These are phyloP conservation scores for Balansia obtecta DNA, from an alignment of 2,329 filamentous ascomycete genomes.

Conservation along the genomic window DNA sequence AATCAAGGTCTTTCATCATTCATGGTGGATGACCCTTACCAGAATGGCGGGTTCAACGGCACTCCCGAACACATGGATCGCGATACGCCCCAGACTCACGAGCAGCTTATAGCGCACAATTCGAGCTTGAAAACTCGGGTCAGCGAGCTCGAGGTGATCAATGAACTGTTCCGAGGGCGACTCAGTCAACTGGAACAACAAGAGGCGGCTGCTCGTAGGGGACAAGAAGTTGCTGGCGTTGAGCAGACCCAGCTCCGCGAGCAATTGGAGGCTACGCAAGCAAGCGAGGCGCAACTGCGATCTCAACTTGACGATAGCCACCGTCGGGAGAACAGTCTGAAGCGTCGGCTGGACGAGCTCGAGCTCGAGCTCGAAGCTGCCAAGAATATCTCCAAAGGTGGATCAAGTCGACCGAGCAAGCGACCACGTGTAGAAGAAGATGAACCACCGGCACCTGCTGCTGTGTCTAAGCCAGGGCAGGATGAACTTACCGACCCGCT, in stretches of 20 bases:
- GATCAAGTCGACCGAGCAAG: conserved; percentile 9
- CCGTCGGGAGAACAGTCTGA: conserved; percentile 67
- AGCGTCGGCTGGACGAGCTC: conserved; percentile 68
- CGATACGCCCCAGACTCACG: conserved; percentile 64
- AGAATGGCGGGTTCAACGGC: conserved; percentile 28
- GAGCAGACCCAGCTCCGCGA: conserved; percentile 45
- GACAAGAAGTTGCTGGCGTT: conserved; percentile 41
- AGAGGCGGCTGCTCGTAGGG: conserved; percentile 53
- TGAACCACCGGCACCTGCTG: background rate
- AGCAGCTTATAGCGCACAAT: conserved; percentile 69
- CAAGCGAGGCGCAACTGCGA: conserved; percentile 34
- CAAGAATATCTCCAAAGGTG: conserved; percentile 8
- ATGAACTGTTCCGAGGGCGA: conserved; percentile 63
- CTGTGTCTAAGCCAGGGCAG: background rate
- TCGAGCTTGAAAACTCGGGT: conserved; percentile 88
- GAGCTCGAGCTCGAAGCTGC: conserved; percentile 43
- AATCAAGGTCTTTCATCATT: conserved; percentile 69
- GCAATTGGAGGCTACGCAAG: conserved; percentile 36
- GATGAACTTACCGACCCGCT: conserved; percentile 3
- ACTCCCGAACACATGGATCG: conserved; percentile 40
- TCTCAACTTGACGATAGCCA: conserved; percentile 64
- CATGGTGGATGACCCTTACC: conserved; percentile 61
- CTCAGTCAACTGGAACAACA: conserved; percentile 70
- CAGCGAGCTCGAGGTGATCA: conserved; percentile 91
- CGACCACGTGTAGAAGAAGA: conserved; percentile 7